Evolutionary conservation across 306 rosid species (phyloP).

Genomic region (Trifolium pratense): DNA sequence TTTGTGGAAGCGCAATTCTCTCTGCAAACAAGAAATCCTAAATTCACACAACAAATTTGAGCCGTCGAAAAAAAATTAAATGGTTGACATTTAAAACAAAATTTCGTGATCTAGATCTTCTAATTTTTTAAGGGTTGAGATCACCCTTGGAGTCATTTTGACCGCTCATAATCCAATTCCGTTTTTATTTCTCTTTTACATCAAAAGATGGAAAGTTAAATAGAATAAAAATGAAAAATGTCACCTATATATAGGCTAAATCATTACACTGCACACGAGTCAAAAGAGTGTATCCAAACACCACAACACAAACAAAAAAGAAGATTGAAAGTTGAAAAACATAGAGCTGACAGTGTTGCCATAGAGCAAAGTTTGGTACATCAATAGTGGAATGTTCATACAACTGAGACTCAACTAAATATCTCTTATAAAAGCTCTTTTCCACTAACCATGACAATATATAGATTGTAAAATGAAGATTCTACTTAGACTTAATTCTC

Average conservation of each 20-base stretch:
- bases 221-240: background rate
- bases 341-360: slow-evolving; percentile 22
- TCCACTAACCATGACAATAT: slow-evolving; percentile 21
- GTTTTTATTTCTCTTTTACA: background rate
- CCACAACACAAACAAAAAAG: background rate
- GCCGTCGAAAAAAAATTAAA: too few relatives aligned
- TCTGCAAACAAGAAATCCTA: too few relatives aligned
- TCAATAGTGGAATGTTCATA: slow-evolving; percentile 17
- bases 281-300: slow-evolving; percentile 9
- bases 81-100: too few relatives aligned
- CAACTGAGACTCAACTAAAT: slow-evolving; percentile 41
- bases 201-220: background rate
- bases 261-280: slow-evolving; percentile 30
- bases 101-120: too few relatives aligned
- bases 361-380: slow-evolving; percentile 20
- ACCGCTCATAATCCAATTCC: too few relatives aligned
- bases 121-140: too few relatives aligned
- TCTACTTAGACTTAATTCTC: slow-evolving; percentile 73
- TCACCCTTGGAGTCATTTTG: too few relatives aligned
- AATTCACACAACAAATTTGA: too few relatives aligned
- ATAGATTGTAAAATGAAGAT: slow-evolving; percentile 19
- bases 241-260: slow-evolving; percentile 17
- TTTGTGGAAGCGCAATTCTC: too few relatives aligned
- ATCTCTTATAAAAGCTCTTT: slow-evolving; percentile 7
- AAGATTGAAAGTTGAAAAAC: slow-evolving; percentile 29